Evolutionary conservation across 208 protist species (phyloP), one percentile per base, ranked within the genome.

Genomic region (Zelonia costaricensis): DNA sequence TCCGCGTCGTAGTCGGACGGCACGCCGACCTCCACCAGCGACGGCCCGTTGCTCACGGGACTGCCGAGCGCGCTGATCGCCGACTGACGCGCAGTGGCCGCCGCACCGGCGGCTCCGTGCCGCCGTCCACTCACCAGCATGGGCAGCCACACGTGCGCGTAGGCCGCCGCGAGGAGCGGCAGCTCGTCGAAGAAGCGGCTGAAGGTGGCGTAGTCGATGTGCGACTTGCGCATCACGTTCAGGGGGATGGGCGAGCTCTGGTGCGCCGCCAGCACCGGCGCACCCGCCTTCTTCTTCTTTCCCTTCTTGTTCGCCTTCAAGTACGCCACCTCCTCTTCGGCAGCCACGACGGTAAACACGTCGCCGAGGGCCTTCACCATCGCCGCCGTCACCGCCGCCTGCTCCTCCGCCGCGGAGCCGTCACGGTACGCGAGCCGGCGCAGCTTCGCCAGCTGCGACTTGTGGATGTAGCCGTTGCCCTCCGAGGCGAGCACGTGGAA

Each of bases 391-490:
- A 57, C 71, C 39, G 78, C 74, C 0, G 78, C 73, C 15, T 55
- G 63, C 22, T 18, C 56, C 36, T 70, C 45, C 25, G 65, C 25
- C 20, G 36, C 65, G 4, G 65, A 71, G 20, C 65, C 65, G 16
- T 64, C 56, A 4, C 65, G 54, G 56, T 59, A 71, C 16, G 47
- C 65, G 44, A 49, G 33, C 53, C 49, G 65, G 0, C 78, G 79
- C 53, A 88, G 27, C 13, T 35, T 45, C 23, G 40, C 62, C 36
- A 93, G 62, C 27, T 74, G 62, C 16, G 74, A 36, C 63, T 86
- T 90, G 74, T 91, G 83, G n/a, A 94, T 89, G 64, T 84, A 94
- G 18, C 80, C 84, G 44, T 88, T 69, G 5, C 56, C 78, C 56
- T 89, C 78, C 7, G 30, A 51, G 31, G 74, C 70, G 58, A 91